Evolutionary conservation across 2,329 filamentous ascomycete species (phyloP).

Genomic region (Grosmannia penicillata): DNA sequence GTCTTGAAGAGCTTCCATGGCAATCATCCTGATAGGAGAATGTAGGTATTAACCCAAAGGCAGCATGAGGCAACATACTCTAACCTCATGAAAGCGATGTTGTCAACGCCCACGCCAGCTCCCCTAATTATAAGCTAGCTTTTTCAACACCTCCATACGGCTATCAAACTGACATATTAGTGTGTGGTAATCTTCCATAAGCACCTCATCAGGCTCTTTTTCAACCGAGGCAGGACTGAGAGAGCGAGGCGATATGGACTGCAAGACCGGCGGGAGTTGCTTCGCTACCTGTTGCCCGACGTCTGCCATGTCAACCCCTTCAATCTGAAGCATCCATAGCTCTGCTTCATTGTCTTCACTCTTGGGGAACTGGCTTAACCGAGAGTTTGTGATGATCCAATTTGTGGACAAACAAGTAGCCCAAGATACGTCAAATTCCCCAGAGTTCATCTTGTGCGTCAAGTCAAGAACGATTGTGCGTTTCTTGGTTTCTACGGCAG

Average conservation of each 20-base stretch:
- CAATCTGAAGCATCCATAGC: constrained; percentile 46
- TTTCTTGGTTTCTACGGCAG: constrained; percentile 17
- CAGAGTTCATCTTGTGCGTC: constrained; percentile 21
- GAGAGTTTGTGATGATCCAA: constrained; percentile 47
- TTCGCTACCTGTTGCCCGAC: not conserved
- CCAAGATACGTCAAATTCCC: constrained; percentile 40
- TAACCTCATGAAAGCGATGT: no score
- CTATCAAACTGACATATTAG: constrained; percentile 43
- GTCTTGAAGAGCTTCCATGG: no score
- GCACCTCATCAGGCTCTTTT: not conserved
- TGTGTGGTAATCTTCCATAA: constrained; percentile 31
- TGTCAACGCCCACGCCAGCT: no score
- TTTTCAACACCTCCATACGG: constrained; percentile 38
- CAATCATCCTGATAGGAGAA: no score
- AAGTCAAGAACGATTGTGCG: constrained; percentile 44
- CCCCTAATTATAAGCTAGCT: constrained; percentile 36
- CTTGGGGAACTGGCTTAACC: constrained; percentile 27
- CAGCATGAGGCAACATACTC: no score
- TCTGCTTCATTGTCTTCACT: constrained; percentile 13
- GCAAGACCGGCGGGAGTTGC: no score
- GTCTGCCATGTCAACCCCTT: constrained; percentile 30
- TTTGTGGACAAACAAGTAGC: constrained; percentile 59
- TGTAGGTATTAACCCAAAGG: no score
- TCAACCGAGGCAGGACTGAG: no score
- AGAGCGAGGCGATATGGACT: no score